phyloP scores from a whole-genome alignment of 2,329 filamentous ascomycete genomes.

The Aspergillus sp. region DNA sequence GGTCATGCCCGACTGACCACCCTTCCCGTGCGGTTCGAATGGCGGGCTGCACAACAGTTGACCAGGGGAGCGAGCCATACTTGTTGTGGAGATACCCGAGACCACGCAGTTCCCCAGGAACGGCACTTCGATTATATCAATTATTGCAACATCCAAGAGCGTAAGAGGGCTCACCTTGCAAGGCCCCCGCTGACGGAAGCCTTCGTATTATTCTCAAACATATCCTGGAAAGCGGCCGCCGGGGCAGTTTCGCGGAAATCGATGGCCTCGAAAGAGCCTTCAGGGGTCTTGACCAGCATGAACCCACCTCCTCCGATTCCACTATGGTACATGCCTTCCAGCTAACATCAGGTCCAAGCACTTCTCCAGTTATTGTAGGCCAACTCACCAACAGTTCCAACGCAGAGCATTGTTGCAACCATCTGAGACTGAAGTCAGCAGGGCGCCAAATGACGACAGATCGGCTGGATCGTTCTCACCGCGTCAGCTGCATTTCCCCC shows the following conservation, averaged over 20 bases:
- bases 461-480: conserved; percentile 36
- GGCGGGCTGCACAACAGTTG: conserved; percentile 70
- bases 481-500: conserved; percentile 77
- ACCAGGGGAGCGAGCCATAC: conserved; percentile 67
- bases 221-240: conserved; percentile 75
- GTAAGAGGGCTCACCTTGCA: conserved; percentile 50
- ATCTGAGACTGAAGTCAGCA: conserved; percentile 43
- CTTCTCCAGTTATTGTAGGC: background rate
- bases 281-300: conserved; percentile 71
- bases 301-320: conserved; percentile 92
- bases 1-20: conserved; percentile 71
- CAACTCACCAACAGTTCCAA: conserved; percentile 65
- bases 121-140: conserved; percentile 45
- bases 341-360: background rate
- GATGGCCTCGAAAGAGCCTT: conserved; percentile 80
- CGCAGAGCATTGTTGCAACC: conserved; percentile 72
- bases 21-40: conserved; percentile 72
- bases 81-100: conserved; percentile 72
- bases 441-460: background rate
- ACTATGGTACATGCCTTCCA: conserved; percentile 68
- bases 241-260: conserved; percentile 91
- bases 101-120: conserved; percentile 67
- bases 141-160: background rate
- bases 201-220: conserved; percentile 73
- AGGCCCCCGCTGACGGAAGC: conserved; percentile 72